Evolutionary conservation across 768 basidiomycete genomes (phyloP), one percentile per base, ranked within the genome.

Genomic region (Lactarius evosmus): DNA sequence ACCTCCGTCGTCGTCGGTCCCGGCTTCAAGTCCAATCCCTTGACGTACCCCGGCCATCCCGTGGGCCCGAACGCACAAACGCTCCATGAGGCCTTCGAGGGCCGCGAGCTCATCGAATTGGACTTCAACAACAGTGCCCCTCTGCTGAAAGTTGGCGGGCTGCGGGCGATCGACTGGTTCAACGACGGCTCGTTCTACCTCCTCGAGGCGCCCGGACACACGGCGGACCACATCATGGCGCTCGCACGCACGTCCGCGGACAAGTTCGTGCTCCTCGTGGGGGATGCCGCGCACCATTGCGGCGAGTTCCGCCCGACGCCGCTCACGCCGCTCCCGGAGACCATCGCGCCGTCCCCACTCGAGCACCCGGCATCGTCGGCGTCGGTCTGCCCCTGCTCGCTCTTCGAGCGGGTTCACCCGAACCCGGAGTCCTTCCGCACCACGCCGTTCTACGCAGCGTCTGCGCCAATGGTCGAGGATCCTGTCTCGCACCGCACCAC

Each of bases 81-180:
- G 3, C 29, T 53, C 11, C 51, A 53, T 2, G 51, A 53, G 29
- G 51, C 29, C 2, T 53, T 32, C n/a, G 52, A 53, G 4, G 52
- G 52, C 17, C 52, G 52, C 7, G 30, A 53, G 17, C 3, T 53
- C 16, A 53, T 53, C 52, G 30, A 53, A 30, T 33, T 53, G 17
- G 52, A 53, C 32, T 53, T 53, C 17, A 8, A 7, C 17, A 29
- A 5, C 11, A 49, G 12, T 25, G 46, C 52, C 27, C 27, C n/a
- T n/a, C n/a, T n/a, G n/a, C 17, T 53, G 29, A 32, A 32, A 6
- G n/a, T 53, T 8, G 27, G 7, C 3, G 52, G 52, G 8, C n/a
- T 53, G n/a, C 52, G 52, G 4, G 52, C 52, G 17, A 53, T 53
- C 52, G 30, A 53, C 32, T 53, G 52, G 52, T 53, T 53, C 30